phyloP scores from a whole-genome alignment of 345 rosid genomes.

The Balakata baccata region DNA sequence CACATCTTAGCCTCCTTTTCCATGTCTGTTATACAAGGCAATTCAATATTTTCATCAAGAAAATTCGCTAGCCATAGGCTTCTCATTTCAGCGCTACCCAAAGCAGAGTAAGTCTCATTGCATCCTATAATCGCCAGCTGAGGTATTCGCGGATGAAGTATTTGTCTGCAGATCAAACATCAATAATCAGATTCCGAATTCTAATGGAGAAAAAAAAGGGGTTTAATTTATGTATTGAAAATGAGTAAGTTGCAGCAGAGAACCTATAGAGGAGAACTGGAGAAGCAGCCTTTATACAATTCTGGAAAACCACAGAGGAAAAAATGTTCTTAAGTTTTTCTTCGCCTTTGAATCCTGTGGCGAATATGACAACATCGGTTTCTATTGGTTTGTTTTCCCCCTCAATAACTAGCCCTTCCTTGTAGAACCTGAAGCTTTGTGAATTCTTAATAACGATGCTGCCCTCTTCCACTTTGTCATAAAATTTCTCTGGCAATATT shows the following conservation, averaged over 20 bases:
- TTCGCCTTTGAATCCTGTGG: slow-evolving; percentile 32
- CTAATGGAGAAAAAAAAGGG: too few species aligned
- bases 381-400: slow-evolving; percentile 22
- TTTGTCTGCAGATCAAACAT: slow-evolving; percentile 12
- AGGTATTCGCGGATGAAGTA: slow-evolving; percentile 37
- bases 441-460: slow-evolving; percentile 43
- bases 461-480: slow-evolving; percentile 40
- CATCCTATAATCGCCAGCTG: slow-evolving; percentile 27
- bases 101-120: background rate
- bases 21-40: slow-evolving; percentile 39
- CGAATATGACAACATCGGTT: slow-evolving; percentile 37
- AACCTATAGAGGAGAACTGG: slow-evolving; percentile 28
- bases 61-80: slow-evolving; percentile 42
- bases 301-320: slow-evolving; percentile 20
- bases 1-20: slow-evolving; percentile 32
- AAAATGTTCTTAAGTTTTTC: slow-evolving; percentile 27
- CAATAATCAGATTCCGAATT: background rate
- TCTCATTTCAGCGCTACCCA: slow-evolving; percentile 34
- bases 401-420: slow-evolving; percentile 27
- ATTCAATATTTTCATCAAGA: slow-evolving; percentile 32
- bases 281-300: slow-evolving; percentile 8
- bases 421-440: slow-evolving; percentile 28
- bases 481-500: slow-evolving; percentile 30
- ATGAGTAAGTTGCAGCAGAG: too few species aligned
- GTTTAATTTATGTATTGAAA: too few species aligned